Evolutionary conservation across 192 early-diverging fungal species (phyloP).

Genomic region (Gryganskiella cystojenkinii): DNA sequence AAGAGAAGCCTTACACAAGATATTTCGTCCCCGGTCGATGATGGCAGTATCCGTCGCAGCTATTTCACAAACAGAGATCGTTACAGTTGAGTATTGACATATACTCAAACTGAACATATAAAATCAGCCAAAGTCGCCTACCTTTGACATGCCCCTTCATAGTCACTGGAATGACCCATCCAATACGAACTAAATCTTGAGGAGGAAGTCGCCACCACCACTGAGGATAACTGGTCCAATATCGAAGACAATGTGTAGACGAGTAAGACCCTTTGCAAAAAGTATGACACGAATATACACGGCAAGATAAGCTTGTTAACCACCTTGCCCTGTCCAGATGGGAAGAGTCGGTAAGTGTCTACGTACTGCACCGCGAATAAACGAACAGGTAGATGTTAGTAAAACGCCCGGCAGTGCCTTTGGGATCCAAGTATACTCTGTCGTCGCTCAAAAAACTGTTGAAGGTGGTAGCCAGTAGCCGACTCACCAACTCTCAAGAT

Average conservation of each 20-base stretch:
- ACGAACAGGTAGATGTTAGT: too few species aligned
- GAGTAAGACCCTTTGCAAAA: background rate
- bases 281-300: too few species aligned
- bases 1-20: constrained; percentile 76
- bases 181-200: constrained; percentile 78
- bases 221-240: constrained; percentile 67
- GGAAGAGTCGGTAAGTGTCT: constrained; percentile 75
- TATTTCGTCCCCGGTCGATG: constrained; percentile 71
- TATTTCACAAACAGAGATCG: background rate
- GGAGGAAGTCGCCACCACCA: constrained; percentile 72
- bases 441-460: too few species aligned
- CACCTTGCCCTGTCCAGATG: constrained; percentile 75
- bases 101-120: background rate
- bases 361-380: constrained; percentile 73
- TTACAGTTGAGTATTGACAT: background rate
- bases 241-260: background rate
- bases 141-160: constrained; percentile 73
- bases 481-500: constrained; percentile 54
- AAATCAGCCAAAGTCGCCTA: background rate
- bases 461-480: constrained; percentile 42
- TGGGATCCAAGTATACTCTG: too few species aligned
- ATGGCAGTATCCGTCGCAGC: constrained; percentile 74
- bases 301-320: too few species aligned
- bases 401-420: too few species aligned
- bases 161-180: constrained; percentile 82